Evolutionary conservation across 441 rosid genomes (phyloP), one percentile per base, ranked within the genome.

Genomic region (Monsonia emarginata): DNA sequence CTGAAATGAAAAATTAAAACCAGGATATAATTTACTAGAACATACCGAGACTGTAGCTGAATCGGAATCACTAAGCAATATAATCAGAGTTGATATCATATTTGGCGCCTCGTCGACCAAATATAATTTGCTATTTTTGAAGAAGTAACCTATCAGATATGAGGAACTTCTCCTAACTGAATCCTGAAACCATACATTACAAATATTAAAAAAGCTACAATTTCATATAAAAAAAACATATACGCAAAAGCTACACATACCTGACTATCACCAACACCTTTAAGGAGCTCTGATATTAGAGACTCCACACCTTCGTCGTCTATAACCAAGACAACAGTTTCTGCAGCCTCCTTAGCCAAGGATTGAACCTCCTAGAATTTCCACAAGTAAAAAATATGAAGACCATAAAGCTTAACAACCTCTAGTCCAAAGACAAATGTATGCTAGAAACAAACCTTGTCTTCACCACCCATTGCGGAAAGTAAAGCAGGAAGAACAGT

Each of bases 91-190:
- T 68, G 98, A 84, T 77, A 95, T 90, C 93, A 90, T 87, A 76
- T 85, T 95, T 56, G 98, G 89, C 75, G 96, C 88, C 82, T 95
- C 99, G 80, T 95, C 98, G 76, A 81, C 94, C 85, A 95, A 85
- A 83, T 88, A 87, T 50, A 92, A 77, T 76, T 92, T 90, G 95
- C 97, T 88, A 79, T 86, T 85, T 78, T 90, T 88, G 81, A 86
- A 92, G 74, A 95, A 87, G 80, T 81, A 90, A 63, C 98, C 98
- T 66, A 95, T 90, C 76, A 92, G 84, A 78, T 92, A 92, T 32
- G 96, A 73, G 0, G 99, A 82, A 84, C 87, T 88, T 81, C 89
- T 91, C 76, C 99, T 85, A 65, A 90, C 77, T 42, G 98, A 84
- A 66, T 94, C 89, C 99, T 95, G 89, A 72, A 73, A 79, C 46